phyloP scores from a whole-genome alignment of 352 stramenopile species.

The Discostella stelligera region DNA sequence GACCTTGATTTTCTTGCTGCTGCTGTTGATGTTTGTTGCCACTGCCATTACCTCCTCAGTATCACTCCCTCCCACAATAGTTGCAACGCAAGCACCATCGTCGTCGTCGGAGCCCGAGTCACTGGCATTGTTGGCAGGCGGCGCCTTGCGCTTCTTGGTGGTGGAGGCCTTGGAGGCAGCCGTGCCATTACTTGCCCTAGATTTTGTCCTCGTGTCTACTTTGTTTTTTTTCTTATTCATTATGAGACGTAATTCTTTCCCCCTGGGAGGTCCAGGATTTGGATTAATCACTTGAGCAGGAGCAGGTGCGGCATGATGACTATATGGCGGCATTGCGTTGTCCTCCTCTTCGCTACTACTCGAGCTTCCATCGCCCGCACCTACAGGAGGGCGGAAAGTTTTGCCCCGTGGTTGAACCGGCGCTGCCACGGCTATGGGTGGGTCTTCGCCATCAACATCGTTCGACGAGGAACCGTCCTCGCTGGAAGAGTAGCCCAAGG shows the following conservation, averaged over 20 bases:
- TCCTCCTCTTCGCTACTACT: conserved; percentile 39
- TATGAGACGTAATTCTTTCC: conserved; percentile 49
- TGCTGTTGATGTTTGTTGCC: conserved; percentile 35
- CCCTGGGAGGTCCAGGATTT: conserved; percentile 38
- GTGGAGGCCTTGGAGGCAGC: conserved; percentile 4
- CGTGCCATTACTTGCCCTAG: conserved; percentile 23
- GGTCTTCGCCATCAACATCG: conserved; percentile 15
- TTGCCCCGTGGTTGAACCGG: conserved; percentile 42
- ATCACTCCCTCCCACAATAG: conserved; percentile 40
- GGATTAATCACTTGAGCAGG: conserved; percentile 21
- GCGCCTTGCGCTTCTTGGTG: conserved; percentile 41
- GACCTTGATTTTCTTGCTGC: conserved; percentile 25
- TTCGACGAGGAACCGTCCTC: conserved; percentile 7
- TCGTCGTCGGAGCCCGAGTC: conserved; percentile 45
- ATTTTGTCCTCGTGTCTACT: conserved; percentile 32
- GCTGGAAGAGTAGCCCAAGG: background rate
- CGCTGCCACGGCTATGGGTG: conserved; percentile 6
- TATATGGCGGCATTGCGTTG: conserved; percentile 5
- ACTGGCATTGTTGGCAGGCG: conserved; percentile 25
- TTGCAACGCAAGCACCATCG: conserved; percentile 19
- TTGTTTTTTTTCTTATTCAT: conserved; percentile 18
- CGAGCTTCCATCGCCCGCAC: conserved; percentile 22
- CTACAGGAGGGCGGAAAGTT: conserved; percentile 35
- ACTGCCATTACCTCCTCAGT: conserved; percentile 39
- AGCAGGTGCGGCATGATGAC: conserved; percentile 9